Evolutionary conservation across 1,284 basidiomycete species (phyloP).

Genomic region (Flammula alnicola): DNA sequence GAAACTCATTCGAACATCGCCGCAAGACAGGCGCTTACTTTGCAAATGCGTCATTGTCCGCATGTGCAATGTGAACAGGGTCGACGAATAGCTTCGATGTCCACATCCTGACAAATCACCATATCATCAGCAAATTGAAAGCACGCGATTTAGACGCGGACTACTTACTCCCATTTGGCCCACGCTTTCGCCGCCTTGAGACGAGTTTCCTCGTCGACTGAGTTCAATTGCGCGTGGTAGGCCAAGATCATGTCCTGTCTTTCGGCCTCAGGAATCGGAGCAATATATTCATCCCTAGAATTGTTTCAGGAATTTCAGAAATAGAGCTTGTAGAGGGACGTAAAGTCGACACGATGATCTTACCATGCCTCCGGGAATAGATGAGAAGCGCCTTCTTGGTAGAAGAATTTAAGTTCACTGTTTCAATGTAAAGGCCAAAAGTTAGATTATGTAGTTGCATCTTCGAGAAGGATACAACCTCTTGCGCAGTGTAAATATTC

Average conservation of each 20-base stretch:
- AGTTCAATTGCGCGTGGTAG: slow-evolving; percentile 85
- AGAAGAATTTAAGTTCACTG: slow-evolving; percentile 91
- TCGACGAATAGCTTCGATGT: slow-evolving; percentile 80
- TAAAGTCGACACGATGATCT: too few relatives aligned
- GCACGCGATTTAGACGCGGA: neutral
- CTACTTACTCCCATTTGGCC: slow-evolving; percentile 85
- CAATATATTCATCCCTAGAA: slow-evolving; percentile 79
- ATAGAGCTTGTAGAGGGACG: neutral
- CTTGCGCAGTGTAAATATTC: slow-evolving; percentile 87
- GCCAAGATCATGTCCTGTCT: slow-evolving; percentile 81
- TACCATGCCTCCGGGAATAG: slow-evolving; percentile 91
- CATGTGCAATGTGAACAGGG: slow-evolving; percentile 69
- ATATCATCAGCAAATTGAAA: slow-evolving; percentile 10
- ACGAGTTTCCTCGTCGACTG: slow-evolving; percentile 70
- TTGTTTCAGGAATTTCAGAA: slow-evolving; percentile 7
- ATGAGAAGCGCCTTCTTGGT: slow-evolving; percentile 82
- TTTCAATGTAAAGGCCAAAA: neutral
- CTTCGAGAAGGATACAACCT: slow-evolving; percentile 44
- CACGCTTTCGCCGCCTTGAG: slow-evolving; percentile 83
- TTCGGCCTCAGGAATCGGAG: slow-evolving; percentile 81
- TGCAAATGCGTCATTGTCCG: slow-evolving; percentile 76
- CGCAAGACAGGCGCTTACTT: slow-evolving; percentile 50
- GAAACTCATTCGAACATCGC: neutral
- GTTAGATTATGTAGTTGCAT: too few relatives aligned
- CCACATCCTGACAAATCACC: slow-evolving; percentile 61